These are phyloP conservation scores for Penicillium sp. DNA, from an alignment of 2,329 filamentous ascomycete species.

Conservation along the genomic window DNA sequence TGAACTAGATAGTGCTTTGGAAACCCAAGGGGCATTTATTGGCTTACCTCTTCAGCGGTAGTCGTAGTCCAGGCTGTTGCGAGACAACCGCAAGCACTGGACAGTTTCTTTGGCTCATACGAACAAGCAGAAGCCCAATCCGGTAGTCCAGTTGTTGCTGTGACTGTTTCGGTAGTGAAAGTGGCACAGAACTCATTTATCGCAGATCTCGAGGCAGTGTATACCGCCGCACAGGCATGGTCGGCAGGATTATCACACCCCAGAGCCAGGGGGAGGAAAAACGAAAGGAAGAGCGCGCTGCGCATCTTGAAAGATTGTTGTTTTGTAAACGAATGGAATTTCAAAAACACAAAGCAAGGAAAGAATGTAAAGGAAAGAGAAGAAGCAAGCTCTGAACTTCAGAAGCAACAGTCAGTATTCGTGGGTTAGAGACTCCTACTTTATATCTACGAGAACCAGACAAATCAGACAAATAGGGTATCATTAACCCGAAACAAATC, in stretches of 20 bases:
- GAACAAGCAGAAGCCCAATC: neutral
- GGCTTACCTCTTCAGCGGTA: neutral
- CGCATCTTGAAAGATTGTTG: neutral
- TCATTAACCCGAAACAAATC: neutral
- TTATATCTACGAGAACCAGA: neutral
- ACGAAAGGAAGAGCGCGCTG: slow-evolving; percentile 4
- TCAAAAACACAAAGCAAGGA: neutral
- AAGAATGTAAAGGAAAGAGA: neutral
- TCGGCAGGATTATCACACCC: slow-evolving; percentile 3
- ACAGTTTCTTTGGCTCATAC: neutral
- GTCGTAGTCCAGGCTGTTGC: neutral
- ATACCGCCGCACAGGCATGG: neutral
- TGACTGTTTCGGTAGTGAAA: neutral
- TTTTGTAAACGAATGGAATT: neutral
- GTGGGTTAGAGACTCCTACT: neutral
- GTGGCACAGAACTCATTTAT: neutral
- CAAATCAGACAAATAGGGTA: neutral
- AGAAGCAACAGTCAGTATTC: neutral
- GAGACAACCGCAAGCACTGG: neutral
- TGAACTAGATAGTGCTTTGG: neutral
- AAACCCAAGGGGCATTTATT: neutral
- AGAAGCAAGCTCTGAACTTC: neutral
- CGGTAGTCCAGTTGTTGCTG: neutral
- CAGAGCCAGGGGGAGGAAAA: slow-evolving; percentile 3
- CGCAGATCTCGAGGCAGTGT: neutral